Percentiles rank a stretch among this genome's conserved stretches.
phyloP scores from a whole-genome alignment of 768 basidiomycete species.

The Lactarius trivialis region DNA sequence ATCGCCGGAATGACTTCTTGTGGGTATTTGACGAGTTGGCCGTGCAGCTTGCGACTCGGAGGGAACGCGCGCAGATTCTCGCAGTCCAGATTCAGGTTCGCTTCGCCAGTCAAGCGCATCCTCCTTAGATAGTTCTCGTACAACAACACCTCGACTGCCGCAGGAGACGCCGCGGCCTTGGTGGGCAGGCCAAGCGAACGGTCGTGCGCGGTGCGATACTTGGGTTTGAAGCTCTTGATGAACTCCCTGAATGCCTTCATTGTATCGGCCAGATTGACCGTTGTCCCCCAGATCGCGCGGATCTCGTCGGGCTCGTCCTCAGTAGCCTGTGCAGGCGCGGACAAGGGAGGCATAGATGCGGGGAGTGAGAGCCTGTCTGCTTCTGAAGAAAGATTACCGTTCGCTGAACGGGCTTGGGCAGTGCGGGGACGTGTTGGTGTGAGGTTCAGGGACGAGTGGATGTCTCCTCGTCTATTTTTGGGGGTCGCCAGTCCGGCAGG shows the following conservation, averaged over 20 bases:
- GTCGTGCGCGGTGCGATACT: slow-evolving; percentile 74
- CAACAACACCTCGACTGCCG: slow-evolving; percentile 58
- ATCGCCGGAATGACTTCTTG: slow-evolving; percentile 96
- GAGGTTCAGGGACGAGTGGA: slow-evolving; percentile 72
- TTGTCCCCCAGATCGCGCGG: slow-evolving; percentile 96
- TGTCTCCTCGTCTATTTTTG: slow-evolving; percentile 78
- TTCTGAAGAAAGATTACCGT: slow-evolving; percentile 51
- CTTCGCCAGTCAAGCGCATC: slow-evolving; percentile 89
- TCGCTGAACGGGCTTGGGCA: slow-evolving; percentile 32
- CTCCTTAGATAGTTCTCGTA: slow-evolving; percentile 79
- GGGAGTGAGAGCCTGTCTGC: slow-evolving; percentile 52
- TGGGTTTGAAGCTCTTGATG: slow-evolving; percentile 86
- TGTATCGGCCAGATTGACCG: slow-evolving; percentile 83
- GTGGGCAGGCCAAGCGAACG: slow-evolving; percentile 51
- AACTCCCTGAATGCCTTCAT: slow-evolving; percentile 90
- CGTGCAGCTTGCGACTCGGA: slow-evolving; percentile 72
- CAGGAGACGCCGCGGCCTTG: slow-evolving; percentile 47
- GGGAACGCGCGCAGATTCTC: slow-evolving; percentile 83
- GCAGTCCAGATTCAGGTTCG: slow-evolving; percentile 87
- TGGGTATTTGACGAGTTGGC: slow-evolving; percentile 85
- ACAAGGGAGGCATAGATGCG: slow-evolving; percentile 47
- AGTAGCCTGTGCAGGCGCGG: slow-evolving; percentile 52
- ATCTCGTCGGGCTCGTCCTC: slow-evolving; percentile 81
- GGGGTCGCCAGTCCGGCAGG: slow-evolving; percentile 51
- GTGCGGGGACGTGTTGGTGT: slow-evolving; percentile 41